Conservation (phyloP, 192 early-diverging fungal genomes). For the Backusella australiensis region DNA sequence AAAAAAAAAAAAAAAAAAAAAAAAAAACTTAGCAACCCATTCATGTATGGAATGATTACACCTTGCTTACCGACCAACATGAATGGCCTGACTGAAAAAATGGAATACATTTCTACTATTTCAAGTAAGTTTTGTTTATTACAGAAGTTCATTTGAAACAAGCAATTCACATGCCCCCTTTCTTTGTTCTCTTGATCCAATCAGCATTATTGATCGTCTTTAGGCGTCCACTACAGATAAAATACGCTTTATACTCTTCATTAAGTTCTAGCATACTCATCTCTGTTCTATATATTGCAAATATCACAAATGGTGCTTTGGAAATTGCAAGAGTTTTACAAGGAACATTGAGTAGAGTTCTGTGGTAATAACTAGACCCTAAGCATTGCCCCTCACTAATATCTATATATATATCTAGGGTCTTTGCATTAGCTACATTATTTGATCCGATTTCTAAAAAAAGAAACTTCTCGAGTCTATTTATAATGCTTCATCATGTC, state of each 20-base stretch:
- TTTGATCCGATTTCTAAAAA: neutral
- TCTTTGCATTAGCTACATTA: neutral
- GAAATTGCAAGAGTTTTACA: neutral
- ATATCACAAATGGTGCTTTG: neutral
- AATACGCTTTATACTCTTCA: neutral
- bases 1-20: neutral
- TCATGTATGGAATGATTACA: neutral
- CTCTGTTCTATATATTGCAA: neutral
- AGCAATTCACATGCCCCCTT: neutral
- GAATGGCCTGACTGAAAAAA: neutral
- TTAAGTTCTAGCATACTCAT: neutral
- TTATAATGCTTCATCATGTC: neutral
- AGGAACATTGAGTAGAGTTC: neutral
- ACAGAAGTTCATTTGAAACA: neutral
- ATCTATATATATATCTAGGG: neutral
- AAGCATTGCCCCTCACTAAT: neutral
- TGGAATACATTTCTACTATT: neutral
- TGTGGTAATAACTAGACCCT: neutral
- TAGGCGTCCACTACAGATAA: neutral
- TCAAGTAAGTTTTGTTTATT: slow-evolving; percentile 4
- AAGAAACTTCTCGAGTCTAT: neutral
- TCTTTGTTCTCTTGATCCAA: neutral
- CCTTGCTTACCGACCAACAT: neutral
- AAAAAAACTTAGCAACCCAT: neutral
- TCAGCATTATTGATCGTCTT: neutral